Base-by-base conservation (phyloP, 2,329 filamentous ascomycete species). In the Juglanconis sp. region DNA sequence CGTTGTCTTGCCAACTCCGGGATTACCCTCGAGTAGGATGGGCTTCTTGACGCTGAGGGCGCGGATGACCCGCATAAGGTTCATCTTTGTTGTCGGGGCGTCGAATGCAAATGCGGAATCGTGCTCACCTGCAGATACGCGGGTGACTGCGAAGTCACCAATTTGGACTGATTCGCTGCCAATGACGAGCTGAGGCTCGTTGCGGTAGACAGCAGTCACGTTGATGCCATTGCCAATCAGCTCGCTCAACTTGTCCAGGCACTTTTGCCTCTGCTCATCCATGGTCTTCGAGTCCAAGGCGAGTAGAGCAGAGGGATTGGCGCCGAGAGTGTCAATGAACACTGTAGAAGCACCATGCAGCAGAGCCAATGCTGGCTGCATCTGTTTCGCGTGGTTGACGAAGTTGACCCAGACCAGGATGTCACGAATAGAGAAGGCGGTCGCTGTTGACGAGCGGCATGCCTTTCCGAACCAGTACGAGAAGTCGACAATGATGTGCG, bases 1-100 rank as follows among this genome's bases (percentile, higher is more conserved):
- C 1, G 94, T 96, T 0, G 95, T 99, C 78, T 99, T 99, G 59
- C 95, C 95, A 30, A 99, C 95, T 71, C 95, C 95, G n/a, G 95
- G 95, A 67, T 91, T 97, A 40, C 96, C 95, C 77, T 99, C 95
- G 3, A 99, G 83, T 6, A 99, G 81, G 57, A 99, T 94, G 3
- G 95, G 94, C 71, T 97, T 97, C 56, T 86, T 82, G 57, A 96
- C 86, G 69, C 96, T 92, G 63, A 99, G 79, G 13, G 94, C 96
- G 64, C 95, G 87, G 58, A 96, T 84, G 36, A 99, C 89, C 71
- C 95, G 85, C 86, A 98, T 94, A 0, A 90, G 89, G 70, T 99
- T 99, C 53, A 88, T 81, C 62, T 89, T 87, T 1, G 95, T 98
- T 0, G 95, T 99, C 0, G 92, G 92, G 1, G 95, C 93, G 65